Conservation (phyloP, 139 green algal genomes). For the Auxenochlorella protothecoides region DNA sequence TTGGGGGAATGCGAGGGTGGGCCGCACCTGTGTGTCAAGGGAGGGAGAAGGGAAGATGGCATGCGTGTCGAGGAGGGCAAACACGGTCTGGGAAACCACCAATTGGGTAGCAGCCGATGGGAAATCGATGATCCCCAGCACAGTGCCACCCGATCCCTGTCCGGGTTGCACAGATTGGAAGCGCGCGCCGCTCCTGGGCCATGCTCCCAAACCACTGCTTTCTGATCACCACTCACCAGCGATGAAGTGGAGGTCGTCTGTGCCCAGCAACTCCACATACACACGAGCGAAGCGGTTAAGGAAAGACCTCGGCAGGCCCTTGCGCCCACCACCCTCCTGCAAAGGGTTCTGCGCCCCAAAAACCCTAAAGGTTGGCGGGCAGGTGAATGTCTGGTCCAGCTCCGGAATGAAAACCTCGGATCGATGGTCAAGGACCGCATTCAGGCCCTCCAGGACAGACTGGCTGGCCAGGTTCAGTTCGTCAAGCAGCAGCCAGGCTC, state of each 20-base stretch:
- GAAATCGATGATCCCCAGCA: neutral
- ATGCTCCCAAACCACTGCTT: no score
- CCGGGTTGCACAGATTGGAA: neutral
- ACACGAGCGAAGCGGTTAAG: constrained; percentile 95
- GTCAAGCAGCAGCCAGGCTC: constrained; percentile 95
- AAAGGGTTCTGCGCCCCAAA: constrained; percentile 81
- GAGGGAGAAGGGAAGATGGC: no score
- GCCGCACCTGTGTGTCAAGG: constrained; percentile 30
- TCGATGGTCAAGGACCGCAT: constrained; percentile 91
- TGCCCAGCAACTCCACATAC: constrained; percentile 68
- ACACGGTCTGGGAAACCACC: neutral
- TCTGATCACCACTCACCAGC: constrained; percentile 6
- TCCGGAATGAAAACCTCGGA: constrained; percentile 92
- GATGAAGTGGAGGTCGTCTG: constrained; percentile 73
- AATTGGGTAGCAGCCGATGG: neutral
- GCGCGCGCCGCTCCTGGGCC: neutral
- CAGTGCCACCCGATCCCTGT: no score
- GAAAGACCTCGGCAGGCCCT: constrained; percentile 92
- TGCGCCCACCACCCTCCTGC: constrained; percentile 86
- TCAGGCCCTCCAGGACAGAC: constrained; percentile 90
- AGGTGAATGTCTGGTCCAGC: constrained; percentile 58
- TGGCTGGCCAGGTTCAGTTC: constrained; percentile 96
- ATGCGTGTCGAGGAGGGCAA: neutral
- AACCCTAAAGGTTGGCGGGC: constrained; percentile 56
- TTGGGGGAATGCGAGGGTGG: constrained; percentile 51